These are phyloP conservation scores for Helotiales sp. DNA, from an alignment of 2,329 filamentous ascomycete genomes.

Conservation along the genomic window DNA sequence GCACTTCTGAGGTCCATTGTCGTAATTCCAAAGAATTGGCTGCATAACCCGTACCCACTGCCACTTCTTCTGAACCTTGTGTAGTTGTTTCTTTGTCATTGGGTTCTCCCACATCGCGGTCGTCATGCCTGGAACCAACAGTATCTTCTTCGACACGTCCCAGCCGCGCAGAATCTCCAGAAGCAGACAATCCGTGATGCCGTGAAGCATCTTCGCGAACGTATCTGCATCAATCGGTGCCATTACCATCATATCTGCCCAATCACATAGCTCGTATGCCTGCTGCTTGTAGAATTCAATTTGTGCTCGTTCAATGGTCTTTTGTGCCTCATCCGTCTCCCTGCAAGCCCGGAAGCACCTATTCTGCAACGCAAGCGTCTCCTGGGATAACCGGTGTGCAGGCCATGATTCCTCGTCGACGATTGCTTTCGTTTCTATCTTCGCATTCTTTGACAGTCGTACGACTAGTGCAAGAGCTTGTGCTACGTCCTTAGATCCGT, in stretches of 20 bases:
- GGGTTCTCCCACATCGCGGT: constrained; percentile 89
- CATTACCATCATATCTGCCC: constrained; percentile 86
- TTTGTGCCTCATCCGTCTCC: constrained; percentile 35
- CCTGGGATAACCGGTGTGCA: constrained; percentile 62
- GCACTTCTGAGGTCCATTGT: constrained; percentile 58
- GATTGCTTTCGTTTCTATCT: constrained; percentile 65
- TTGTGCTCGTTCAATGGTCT: constrained; percentile 37
- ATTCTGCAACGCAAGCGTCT: constrained; percentile 65
- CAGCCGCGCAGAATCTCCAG: constrained; percentile 83
- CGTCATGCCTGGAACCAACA: constrained; percentile 89
- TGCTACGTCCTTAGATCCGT: constrained; percentile 67
- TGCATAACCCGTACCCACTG: constrained; percentile 83
- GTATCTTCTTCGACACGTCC: constrained; percentile 83
- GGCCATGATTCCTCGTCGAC: constrained; percentile 64
- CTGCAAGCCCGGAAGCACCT: constrained; percentile 45
- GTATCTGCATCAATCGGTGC: constrained; percentile 85
- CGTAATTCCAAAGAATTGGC: constrained; percentile 83
- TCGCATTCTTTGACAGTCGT: constrained; percentile 67
- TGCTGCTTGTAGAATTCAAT: constrained; percentile 58
- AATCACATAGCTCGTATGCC: constrained; percentile 74
- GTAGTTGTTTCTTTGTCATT: constrained; percentile 84
- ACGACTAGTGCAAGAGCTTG: constrained; percentile 70
- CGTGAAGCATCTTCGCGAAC: constrained; percentile 85
- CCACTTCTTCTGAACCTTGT: constrained; percentile 83
- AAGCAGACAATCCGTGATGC: constrained; percentile 79